Evolutionary conservation across 306 rosid species (phyloP), one percentile per base, ranked within the genome.

Genomic region (Cicer chorassanicum): DNA sequence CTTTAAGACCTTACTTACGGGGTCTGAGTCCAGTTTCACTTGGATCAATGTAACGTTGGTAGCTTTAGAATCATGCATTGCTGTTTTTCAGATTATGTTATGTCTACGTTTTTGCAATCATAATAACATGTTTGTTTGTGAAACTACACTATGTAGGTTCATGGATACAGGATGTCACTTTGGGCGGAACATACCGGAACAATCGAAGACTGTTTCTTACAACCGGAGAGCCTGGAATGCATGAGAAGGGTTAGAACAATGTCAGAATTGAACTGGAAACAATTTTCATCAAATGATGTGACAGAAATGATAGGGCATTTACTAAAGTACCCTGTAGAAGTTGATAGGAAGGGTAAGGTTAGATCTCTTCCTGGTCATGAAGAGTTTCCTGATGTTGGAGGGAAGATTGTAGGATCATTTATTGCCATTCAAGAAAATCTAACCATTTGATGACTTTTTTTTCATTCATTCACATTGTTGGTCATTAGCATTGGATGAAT

Each of bases 91-190:
- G 10, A 19, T 1, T 50, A 10, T 40, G 18, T 8, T 36, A 40
- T 41, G n/a, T 76, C 51, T 24, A 38, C 19, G 7, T 10, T 10
- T 65, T 6, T 15, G 29, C 48, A 68, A 5, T 45, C 51, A 45
- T 34, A 34, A 66, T 44, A 18, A 71, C 51, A 55, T 15, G 50
- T 9, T 16, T 68, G 38, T 65, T n/a, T 76, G 45, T 50, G 70
- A 76, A 60, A 53, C 65, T 73, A 39, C 56, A 60, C 69, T 9
- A 38, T 76, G 77, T 56, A 94, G 99, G 87, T 94, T 69, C 85
- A 84, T 73, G 99, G 99, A 79, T 94, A 92, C 65, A 81, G 99
- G 78, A 92, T 94, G 97, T 94, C 99, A 2, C 89, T 94, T 19
- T 94, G 99, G 99, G 96, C 96, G 24, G 97, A 94, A 81, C 99